Conservation (phyloP, 1,139 yeast genomes). For the Debaryomycetaceae sp. region DNA sequence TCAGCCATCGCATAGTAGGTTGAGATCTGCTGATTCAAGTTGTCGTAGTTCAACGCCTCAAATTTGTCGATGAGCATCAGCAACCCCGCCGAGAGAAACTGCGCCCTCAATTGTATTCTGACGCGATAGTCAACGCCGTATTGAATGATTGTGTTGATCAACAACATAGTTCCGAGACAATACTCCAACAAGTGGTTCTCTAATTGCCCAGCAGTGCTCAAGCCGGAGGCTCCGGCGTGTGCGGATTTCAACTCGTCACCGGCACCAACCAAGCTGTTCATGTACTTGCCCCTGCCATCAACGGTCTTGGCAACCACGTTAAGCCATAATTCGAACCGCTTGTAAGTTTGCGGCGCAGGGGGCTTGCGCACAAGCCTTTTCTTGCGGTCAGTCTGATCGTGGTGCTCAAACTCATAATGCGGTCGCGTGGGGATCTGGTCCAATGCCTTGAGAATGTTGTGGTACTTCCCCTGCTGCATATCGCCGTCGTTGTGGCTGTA, state of each 20-base stretch:
- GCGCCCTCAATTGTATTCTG: slow-evolving; percentile 73
- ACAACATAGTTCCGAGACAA: slow-evolving; percentile 70
- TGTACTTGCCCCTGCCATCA: slow-evolving; percentile 78
- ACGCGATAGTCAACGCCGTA: slow-evolving; percentile 62
- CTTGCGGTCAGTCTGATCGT: slow-evolving; percentile 9
- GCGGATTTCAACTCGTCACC: slow-evolving; percentile 73
- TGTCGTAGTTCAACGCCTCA: slow-evolving; percentile 57
- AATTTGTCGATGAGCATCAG: slow-evolving; percentile 59
- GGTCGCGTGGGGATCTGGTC: slow-evolving; percentile 59
- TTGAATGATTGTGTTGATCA: slow-evolving; percentile 68
- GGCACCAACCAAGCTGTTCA: slow-evolving; percentile 91
- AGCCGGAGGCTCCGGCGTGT: slow-evolving; percentile 41
- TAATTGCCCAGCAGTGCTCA: slow-evolving; percentile 17
- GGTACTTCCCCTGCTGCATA: slow-evolving; percentile 46
- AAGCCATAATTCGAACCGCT: slow-evolving; percentile 84
- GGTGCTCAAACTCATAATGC: slow-evolving; percentile 45
- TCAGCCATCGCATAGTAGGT: slow-evolving; percentile 64
- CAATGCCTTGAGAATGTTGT: slow-evolving; percentile 59
- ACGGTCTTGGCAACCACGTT: slow-evolving; percentile 66
- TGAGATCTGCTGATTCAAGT: slow-evolving; percentile 60
- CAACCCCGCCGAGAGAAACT: slow-evolving; percentile 74
- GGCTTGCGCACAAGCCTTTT: slow-evolving; percentile 37
- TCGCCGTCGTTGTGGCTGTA: slow-evolving; percentile 26
- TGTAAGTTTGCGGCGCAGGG: slow-evolving; percentile 36
- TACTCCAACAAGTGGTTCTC: slow-evolving; percentile 79